Evolutionary conservation across 257 asterid genomes (phyloP).

Genomic region (Fraxinus anomala): DNA sequence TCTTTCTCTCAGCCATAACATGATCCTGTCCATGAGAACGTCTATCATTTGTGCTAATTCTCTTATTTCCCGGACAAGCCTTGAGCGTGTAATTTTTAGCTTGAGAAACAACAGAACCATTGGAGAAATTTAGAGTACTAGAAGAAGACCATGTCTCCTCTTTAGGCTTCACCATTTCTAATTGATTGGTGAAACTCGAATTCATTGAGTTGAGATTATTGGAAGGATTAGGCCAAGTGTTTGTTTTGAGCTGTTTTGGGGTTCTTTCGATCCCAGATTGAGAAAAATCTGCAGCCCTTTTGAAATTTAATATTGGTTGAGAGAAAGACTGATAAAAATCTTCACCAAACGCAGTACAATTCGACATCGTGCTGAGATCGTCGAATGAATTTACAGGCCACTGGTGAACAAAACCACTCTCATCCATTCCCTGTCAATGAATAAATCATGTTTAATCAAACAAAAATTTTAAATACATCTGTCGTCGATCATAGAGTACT

Average conservation of each 20-base stretch:
- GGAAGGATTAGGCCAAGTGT: constrained; percentile 30
- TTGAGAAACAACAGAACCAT: constrained; percentile 32
- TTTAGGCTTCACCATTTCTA: constrained; percentile 48
- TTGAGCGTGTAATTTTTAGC: constrained; percentile 39
- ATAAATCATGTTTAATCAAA: not conserved
- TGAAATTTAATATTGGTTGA: constrained; percentile 33
- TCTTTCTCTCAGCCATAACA: constrained; percentile 79
- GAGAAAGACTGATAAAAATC: constrained; percentile 31
- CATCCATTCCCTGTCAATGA: constrained; percentile 54
- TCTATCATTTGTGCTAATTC: constrained; percentile 32
- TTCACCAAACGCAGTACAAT: constrained; percentile 38
- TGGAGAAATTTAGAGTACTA: constrained; percentile 30
- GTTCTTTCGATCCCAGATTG: constrained; percentile 38
- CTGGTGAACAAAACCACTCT: constrained; percentile 50
- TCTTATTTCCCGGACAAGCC: constrained; percentile 49
- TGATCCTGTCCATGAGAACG: constrained; percentile 71
- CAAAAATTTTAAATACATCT: too few species aligned
- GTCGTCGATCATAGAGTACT: too few species aligned
- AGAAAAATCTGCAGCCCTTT: constrained; percentile 41
- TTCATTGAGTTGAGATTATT: constrained; percentile 27
- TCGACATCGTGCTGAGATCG: constrained; percentile 43
- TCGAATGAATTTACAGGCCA: constrained; percentile 55
- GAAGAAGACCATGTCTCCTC: constrained; percentile 46
- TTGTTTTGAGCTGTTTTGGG: constrained; percentile 48
- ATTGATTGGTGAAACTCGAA: constrained; percentile 26